Evolutionary conservation across 2,329 filamentous ascomycete species (phyloP).

Genomic region (Fonsecaea pedrosoi): DNA sequence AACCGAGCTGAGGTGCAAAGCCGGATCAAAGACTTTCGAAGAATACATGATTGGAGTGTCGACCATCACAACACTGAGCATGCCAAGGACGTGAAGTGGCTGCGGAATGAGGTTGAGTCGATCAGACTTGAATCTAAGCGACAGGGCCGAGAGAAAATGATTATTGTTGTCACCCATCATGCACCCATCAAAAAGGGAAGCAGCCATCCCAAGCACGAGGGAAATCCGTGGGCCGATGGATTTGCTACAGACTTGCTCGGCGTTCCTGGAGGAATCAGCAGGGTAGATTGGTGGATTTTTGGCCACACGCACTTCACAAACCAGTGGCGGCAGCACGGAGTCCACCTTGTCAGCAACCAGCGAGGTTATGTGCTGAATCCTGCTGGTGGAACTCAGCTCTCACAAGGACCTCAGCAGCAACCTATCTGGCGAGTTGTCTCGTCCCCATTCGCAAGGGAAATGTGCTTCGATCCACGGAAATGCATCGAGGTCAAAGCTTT

Average conservation of each 20-base stretch:
- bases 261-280: conserved; percentile 24
- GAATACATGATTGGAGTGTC: conserved; percentile 61
- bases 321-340: conserved; percentile 47
- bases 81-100: conserved; percentile 58
- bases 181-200: conserved; percentile 60
- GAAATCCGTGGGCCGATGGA: conserved; percentile 56
- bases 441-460: no score
- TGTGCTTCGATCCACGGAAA: no score
- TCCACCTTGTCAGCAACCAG: conserved; percentile 54
- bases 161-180: conserved; percentile 65
- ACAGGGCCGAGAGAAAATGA: conserved; percentile 14
- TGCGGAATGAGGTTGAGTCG: conserved; percentile 49
- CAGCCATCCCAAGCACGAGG: conserved; percentile 57
- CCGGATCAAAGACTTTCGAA: conserved; percentile 61
- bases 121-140: conserved; percentile 18
- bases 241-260: conserved; percentile 61
- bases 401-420: no score
- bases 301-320: conserved; percentile 56
- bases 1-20: conserved; percentile 49
- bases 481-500: no score
- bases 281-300: conserved; percentile 53
- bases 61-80: conserved; percentile 59
- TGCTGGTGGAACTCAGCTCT: no score
- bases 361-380: conserved; percentile 47
- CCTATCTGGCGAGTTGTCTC: no score